Base-by-base conservation (phyloP, 2,329 filamentous ascomycete genomes). In the Thermothelomyces thermophilus region DNA sequence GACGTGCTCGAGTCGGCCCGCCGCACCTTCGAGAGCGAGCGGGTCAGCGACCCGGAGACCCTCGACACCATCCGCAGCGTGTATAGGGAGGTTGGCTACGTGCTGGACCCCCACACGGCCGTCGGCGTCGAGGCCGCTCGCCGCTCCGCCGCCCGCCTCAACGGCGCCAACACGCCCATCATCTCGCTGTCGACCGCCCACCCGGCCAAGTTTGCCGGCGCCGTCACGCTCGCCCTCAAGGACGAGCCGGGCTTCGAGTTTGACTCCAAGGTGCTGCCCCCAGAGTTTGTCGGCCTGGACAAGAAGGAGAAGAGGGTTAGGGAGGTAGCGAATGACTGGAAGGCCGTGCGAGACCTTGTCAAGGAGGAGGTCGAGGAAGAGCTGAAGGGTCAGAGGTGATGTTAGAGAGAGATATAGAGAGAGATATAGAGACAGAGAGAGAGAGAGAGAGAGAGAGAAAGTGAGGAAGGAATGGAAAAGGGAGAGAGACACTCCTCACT, bases 171-270 rank as follows among this genome's bases (percentile, higher is more conserved):
- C 14, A 70, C 83, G 46, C 74, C 69, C n/a, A 86, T 95, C 66
- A 86, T 98, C 61, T 83, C 89, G 1, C 80, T 98, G 2, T 87
- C 90, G 1, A 98, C 93, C 2, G 93, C 93, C 2, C 93, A 98
- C 68, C 91, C 93, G 0, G 93, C 91, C 54, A 98, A 98, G 69
- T 98, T 98, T 63, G 83, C 86, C 0, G 80, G 81, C 28, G 90
- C 90, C 0, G 91, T 98, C 1, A 85, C 90, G 59, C 66, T 86
- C 41, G 90, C 91, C 0, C 73, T 97, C 52, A 77, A 82, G 56
- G 78, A 78, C 8, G 76, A 87, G 63, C 66, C 76, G n/a, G 82
- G 77, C 1, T 96, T 94, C 61, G 76, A 81, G 59, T 95, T 95
- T 64, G 74, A 80, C 35, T 68, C 76, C 55, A 79, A 84, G 55